Conservation (phyloP, 441 rosid species). For the Erodium texanum region DNA sequence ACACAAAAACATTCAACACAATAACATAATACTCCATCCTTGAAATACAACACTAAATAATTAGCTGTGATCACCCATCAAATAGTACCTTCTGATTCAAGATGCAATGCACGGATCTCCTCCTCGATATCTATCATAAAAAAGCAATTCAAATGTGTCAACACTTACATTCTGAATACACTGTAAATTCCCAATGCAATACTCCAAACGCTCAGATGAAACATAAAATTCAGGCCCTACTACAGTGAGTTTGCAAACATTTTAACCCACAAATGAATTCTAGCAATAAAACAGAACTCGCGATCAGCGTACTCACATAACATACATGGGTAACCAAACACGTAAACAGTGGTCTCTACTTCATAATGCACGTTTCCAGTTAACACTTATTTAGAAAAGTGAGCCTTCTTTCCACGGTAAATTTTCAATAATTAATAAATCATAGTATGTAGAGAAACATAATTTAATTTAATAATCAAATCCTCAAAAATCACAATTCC, state of each 20-base stretch:
- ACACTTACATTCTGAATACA: neutral
- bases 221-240: neutral
- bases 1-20: neutral
- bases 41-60: neutral
- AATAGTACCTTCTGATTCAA: slow-evolving; percentile 2
- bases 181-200: neutral
- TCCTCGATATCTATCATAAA: slow-evolving; percentile 10
- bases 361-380: neutral
- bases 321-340: neutral
- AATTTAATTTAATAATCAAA: neutral
- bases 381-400: neutral
- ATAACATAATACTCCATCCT: neutral
- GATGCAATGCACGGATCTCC: slow-evolving; percentile 3
- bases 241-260: neutral
- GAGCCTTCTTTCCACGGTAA: neutral
- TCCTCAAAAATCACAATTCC: neutral
- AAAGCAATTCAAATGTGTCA: neutral
- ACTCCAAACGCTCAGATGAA: neutral
- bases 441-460: neutral
- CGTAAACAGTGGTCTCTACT: neutral
- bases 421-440: neutral
- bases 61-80: neutral
- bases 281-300: neutral
- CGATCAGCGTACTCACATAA: neutral
- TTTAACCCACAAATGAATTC: neutral